These are phyloP conservation scores for Pichia sp. DNA, from an alignment of 1,139 yeast genomes.

Conservation along the genomic window DNA sequence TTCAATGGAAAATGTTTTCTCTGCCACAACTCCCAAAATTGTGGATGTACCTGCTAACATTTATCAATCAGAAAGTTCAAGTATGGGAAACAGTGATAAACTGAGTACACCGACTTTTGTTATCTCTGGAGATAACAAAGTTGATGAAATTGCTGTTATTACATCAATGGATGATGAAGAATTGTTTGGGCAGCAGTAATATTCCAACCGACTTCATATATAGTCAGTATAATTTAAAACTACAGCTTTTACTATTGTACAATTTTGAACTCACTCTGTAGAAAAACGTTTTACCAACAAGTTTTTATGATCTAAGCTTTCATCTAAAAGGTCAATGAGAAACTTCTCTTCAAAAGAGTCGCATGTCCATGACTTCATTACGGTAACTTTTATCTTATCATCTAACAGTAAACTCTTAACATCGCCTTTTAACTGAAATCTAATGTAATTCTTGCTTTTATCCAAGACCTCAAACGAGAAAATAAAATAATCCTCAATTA, in stretches of 20 bases:
- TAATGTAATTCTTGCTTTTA: background rate
- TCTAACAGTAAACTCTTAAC: conserved; percentile 4
- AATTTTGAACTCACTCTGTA: background rate
- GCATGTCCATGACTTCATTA: background rate
- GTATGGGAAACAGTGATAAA: background rate
- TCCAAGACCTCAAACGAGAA: conserved; percentile 2
- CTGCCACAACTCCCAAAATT: conserved; percentile 7
- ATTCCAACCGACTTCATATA: too few species aligned
- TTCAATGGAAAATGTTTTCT: conserved; percentile 2
- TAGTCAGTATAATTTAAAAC: background rate
- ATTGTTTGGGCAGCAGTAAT: background rate
- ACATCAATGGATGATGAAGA: background rate
- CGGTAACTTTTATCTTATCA: background rate
- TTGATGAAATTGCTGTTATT: background rate
- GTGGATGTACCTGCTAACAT: conserved; percentile 16
- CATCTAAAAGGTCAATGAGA: background rate
- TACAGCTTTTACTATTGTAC: background rate
- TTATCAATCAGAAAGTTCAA: conserved; percentile 5
- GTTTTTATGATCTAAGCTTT: background rate
- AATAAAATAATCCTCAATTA: background rate
- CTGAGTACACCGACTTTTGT: background rate
- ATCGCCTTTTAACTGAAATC: background rate
- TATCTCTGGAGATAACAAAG: background rate
- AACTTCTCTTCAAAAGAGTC: too few species aligned
- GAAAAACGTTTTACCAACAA: background rate